Evolutionary conservation across 2,329 filamentous ascomycete genomes (phyloP), one percentile per base, ranked within the genome.

Genomic region (Calonectria pseudoreteaudii): DNA sequence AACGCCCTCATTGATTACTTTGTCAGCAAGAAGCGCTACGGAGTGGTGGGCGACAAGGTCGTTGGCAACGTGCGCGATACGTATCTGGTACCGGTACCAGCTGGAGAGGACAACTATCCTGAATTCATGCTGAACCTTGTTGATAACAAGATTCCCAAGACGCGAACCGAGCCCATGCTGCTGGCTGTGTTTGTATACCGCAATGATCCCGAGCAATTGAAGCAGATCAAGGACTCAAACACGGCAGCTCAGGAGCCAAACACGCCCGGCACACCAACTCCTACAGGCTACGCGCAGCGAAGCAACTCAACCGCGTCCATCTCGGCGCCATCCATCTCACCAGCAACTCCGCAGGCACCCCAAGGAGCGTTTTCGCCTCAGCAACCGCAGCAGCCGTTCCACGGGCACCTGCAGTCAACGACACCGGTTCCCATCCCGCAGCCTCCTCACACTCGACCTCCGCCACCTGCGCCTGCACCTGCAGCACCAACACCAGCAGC

Each of bases 41-140:
- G 95, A 26, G 96, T 98, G 1, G 90, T 98, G 9, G 93, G 93
- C 18, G 94, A 96, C 81, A 94, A 94, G 83, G 90, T 91, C 1
- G 86, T 92, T 36, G 90, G 92, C 26, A 93, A 95, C 74, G 94
- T 98, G 64, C 93, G 95, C 73, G 96, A 98, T 82, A 94, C 96
- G 1, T 98, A 98, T 83, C 90, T 98, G 38, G 93, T 98, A 13
- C 96, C 97, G 0, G 91, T 98, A 6, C 91, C 95, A 38, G 90
- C 92, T 7, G 95, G 94, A 31, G 88, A 91, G 31, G 88, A 87
- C 41, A 91, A 90, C 65, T 90, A 96, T 53, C 96, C 97, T 0
- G 94, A 96, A 75, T 98, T 98, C 80, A 92, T 98, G 83, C 91
- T 95, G 74, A 94, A 98, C 80, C 90, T 98, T n/a, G 93, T 95